Evolutionary conservation across 305 asterid genomes (phyloP).

Genomic region (Petunia hybrid): DNA sequence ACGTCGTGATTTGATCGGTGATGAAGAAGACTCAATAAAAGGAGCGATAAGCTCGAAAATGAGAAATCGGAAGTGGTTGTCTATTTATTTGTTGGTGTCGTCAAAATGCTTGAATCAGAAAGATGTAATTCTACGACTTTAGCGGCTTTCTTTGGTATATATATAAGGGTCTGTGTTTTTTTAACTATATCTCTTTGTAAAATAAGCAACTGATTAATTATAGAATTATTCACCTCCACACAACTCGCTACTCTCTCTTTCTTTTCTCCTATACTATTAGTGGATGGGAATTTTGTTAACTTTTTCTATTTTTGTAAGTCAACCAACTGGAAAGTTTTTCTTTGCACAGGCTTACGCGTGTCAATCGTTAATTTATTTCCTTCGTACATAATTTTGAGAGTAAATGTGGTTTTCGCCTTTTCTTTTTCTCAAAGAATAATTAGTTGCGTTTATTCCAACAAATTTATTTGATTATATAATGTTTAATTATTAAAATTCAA

Average conservation of each 20-base stretch:
- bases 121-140: background rate
- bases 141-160: background rate
- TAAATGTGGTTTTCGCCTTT: background rate
- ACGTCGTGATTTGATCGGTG: background rate
- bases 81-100: background rate
- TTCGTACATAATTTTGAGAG: background rate
- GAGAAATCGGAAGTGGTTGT: background rate
- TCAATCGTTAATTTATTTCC: background rate
- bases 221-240: background rate
- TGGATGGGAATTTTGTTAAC: background rate
- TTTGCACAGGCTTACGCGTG: background rate
- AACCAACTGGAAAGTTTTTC: background rate
- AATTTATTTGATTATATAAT: no score
- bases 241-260: background rate
- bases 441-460: background rate
- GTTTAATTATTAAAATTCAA: no score
- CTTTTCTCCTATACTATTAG: background rate
- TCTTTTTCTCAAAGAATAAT: background rate
- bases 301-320: background rate
- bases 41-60: background rate
- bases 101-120: background rate
- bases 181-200: background rate
- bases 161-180: background rate
- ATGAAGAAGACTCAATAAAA: background rate
- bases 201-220: background rate